Evolutionary conservation across 768 basidiomycete species (phyloP).

Genomic region (Cystobasidium tubakii): DNA sequence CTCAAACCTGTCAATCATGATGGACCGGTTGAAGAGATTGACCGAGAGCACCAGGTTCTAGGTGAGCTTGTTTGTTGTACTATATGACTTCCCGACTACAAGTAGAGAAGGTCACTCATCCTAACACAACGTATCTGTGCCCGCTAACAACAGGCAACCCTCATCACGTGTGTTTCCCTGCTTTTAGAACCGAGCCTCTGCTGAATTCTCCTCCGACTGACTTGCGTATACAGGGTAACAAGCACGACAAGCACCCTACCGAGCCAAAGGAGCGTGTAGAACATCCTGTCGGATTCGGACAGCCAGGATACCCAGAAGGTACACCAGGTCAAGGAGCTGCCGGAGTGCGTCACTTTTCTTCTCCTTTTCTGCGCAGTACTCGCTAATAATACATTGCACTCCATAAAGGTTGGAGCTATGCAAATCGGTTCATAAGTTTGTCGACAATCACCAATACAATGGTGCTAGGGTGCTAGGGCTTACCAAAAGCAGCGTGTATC

Average conservation of each 20-base stretch:
- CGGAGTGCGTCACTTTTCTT: background rate
- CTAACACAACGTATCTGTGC: no score
- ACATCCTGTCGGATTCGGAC: slow-evolving; percentile 17
- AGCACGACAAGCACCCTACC: slow-evolving; percentile 16
- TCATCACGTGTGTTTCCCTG: slow-evolving; percentile 4
- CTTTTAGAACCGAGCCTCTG: no score
- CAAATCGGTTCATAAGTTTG: background rate
- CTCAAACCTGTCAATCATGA: background rate
- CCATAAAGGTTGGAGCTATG: background rate
- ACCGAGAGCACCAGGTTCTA: background rate
- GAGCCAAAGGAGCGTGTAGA: slow-evolving; percentile 9
- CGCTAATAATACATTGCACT: background rate
- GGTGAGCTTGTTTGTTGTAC: no score
- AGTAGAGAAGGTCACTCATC: no score
- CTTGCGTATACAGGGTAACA: background rate
- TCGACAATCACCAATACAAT: no score
- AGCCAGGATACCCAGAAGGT: background rate
- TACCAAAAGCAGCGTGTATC: no score
- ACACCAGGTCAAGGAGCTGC: slow-evolving; percentile 17
- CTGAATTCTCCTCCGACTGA: background rate
- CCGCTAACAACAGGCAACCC: slow-evolving; percentile 12
- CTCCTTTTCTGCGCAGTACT: background rate
- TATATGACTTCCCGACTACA: no score
- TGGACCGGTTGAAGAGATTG: slow-evolving; percentile 3
- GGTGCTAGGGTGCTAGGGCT: no score